Evolutionary conservation across 108 stramenopile genomes (phyloP).

Genomic region (Fragilariopsis cylindrus): DNA sequence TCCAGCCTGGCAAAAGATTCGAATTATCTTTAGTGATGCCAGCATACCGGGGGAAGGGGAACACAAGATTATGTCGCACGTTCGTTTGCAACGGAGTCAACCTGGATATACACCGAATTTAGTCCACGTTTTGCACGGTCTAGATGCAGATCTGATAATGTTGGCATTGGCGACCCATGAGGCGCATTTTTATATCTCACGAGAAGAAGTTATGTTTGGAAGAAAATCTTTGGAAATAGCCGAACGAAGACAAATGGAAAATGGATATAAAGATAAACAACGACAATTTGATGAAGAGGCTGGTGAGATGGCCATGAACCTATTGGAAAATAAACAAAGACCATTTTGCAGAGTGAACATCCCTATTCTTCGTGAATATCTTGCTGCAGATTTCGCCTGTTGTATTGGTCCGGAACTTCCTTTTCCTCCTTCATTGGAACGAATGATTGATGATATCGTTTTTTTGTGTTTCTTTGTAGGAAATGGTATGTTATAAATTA

Average conservation of each 20-base stretch:
- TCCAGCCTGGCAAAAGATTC: conserved; percentile 88
- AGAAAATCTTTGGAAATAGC: conserved; percentile 63
- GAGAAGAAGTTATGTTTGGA: conserved; percentile 93
- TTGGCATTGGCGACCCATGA: conserved; percentile 98
- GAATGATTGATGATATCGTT: conserved; percentile 97
- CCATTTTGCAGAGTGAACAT: conserved; percentile 84
- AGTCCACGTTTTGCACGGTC: conserved; percentile 95
- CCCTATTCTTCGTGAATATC: conserved; percentile 94
- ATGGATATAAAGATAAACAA: conserved; percentile 71
- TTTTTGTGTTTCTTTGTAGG: conserved; percentile 99
- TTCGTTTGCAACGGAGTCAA: conserved; percentile 90
- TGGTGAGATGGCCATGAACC: conserved; percentile 69
- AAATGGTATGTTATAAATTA: conserved; percentile 51
- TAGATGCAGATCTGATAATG: conserved; percentile 99
- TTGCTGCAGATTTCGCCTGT: conserved; percentile 81
- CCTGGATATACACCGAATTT: conserved; percentile 95
- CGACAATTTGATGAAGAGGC: conserved; percentile 74
- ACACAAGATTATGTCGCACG: conserved; percentile 97
- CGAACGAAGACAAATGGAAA: conserved; percentile 70
- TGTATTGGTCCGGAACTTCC: conserved; percentile 50
- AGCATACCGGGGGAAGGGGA: conserved; percentile 98
- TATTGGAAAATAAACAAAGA: conserved; percentile 75
- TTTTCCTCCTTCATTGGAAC: conserved; percentile 77
- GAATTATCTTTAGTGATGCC: conserved; percentile 94
- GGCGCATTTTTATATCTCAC: conserved; percentile 94